Conservation (phyloP, 176 grass and related monocot genomes). For the Aegilops speltoides region DNA sequence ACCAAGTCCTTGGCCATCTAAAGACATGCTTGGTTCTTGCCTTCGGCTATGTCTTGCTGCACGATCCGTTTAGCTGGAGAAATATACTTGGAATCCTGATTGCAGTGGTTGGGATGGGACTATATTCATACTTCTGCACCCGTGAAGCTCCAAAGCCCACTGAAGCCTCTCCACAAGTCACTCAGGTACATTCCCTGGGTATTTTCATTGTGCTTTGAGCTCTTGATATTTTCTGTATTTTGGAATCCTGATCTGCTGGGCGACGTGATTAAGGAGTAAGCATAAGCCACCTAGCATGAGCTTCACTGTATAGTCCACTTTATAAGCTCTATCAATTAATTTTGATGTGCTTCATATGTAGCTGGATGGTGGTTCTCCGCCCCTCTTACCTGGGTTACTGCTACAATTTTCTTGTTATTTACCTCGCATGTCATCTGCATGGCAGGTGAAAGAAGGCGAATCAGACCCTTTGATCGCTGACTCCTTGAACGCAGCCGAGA, state of each 20-base stretch:
- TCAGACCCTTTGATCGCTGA: conserved; percentile 78
- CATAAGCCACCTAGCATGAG: neutral
- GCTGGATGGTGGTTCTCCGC: neutral
- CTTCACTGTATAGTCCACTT: no score
- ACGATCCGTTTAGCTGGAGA: conserved; percentile 98
- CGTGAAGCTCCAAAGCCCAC: conserved; percentile 61
- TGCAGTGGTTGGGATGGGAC: conserved; percentile 89
- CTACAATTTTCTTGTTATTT: neutral
- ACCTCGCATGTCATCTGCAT: neutral
- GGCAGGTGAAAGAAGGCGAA: conserved; percentile 65
- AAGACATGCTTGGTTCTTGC: conserved; percentile 94
- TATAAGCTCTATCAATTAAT: neutral
- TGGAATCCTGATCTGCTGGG: neutral
- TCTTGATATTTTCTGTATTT: neutral
- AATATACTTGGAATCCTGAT: conserved; percentile 94
- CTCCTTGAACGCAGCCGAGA: conserved; percentile 54
- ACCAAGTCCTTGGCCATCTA: conserved; percentile 96
- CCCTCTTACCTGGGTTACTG: neutral
- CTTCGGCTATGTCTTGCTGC: conserved; percentile 95
- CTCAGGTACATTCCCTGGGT: conserved; percentile 58
- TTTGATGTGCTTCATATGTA: neutral
- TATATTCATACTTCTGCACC: conserved; percentile 89
- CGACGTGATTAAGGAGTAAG: neutral
- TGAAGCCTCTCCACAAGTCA: conserved; percentile 66
- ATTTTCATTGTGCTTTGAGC: neutral